Percentiles rank a stretch among this genome's conserved stretches.
These are phyloP conservation scores for Jaminaea rosea DNA, from an alignment of 1,284 basidiomycete species.

Conservation along the genomic window DNA sequence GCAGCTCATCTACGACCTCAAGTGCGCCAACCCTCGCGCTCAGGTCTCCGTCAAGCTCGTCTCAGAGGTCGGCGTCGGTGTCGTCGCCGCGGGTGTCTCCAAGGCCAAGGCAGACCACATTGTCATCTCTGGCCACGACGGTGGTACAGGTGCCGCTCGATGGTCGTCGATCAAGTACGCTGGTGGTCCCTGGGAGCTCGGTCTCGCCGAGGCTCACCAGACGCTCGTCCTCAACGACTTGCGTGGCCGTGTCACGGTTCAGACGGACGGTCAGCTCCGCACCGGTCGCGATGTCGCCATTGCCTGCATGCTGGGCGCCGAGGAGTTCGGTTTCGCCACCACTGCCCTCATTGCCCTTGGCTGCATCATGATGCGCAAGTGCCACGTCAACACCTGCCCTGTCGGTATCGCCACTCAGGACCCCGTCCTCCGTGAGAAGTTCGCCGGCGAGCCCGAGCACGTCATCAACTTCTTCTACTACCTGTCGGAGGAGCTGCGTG, in stretches of 20 bases:
- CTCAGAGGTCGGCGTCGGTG: constrained; percentile 41
- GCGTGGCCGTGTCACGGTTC: constrained; percentile 39
- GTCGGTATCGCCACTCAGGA: constrained; percentile 41
- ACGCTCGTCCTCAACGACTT: constrained; percentile 43
- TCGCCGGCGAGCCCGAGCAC: constrained; percentile 38
- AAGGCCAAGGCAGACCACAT: constrained; percentile 46
- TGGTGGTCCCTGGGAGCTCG: constrained; percentile 44
- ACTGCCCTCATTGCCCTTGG: constrained; percentile 42
- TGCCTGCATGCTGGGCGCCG: constrained; percentile 40
- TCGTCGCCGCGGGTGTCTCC: constrained; percentile 42
- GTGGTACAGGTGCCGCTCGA: constrained; percentile 43
- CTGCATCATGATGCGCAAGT: constrained; percentile 37
- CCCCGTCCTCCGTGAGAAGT: constrained; percentile 39
- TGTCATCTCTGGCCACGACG: constrained; percentile 41
- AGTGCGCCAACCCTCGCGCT: constrained; percentile 41
- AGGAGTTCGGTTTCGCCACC: constrained; percentile 41
- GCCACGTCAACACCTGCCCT: constrained; percentile 32
- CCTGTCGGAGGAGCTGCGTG: constrained; percentile 36
- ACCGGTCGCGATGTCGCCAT: constrained; percentile 40
- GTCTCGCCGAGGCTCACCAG: constrained; percentile 44
- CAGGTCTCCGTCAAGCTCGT: constrained; percentile 43
- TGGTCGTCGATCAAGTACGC: constrained; percentile 45
- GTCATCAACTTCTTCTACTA: constrained; percentile 46
- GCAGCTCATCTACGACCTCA: constrained; percentile 45
- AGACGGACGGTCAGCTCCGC: constrained; percentile 40